Evolutionary conservation across 1,284 basidiomycete species (phyloP).

Genomic region (Tremellales sp.): DNA sequence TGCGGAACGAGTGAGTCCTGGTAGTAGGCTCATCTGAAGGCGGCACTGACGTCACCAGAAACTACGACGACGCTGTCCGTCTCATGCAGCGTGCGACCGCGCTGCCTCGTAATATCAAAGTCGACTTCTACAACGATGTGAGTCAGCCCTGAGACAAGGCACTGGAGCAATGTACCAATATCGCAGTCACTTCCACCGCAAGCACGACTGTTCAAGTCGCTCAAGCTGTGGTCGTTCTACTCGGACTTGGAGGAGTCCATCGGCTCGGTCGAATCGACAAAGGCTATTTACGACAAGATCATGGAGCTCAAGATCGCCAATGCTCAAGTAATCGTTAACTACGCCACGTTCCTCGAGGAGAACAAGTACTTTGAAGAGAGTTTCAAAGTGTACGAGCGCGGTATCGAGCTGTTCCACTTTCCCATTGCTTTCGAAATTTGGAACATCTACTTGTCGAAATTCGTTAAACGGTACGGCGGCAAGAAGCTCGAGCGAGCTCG

Average conservation of each 20-base stretch:
- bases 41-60: constrained; percentile 55
- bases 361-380: constrained; percentile 98
- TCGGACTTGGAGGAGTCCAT: constrained; percentile 96
- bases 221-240: constrained; percentile 99
- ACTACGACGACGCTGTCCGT: constrained; percentile 90
- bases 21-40: background rate
- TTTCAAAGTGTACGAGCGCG: constrained; percentile 98
- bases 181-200: constrained; percentile 76
- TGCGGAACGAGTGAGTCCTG: constrained; percentile 77
- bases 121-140: constrained; percentile 95
- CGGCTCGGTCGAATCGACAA: constrained; percentile 86
- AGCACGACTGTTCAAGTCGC: constrained; percentile 88
- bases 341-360: constrained; percentile 93
- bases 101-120: constrained; percentile 80
- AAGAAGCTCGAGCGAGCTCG: constrained; percentile 89
- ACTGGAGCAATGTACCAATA: background rate
- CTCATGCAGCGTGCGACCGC: constrained; percentile 95
- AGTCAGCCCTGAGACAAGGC: constrained; percentile 44
- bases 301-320: constrained; percentile 98
- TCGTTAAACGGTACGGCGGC: constrained; percentile 93
- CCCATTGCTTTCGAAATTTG: constrained; percentile 98
- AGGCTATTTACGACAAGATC: constrained; percentile 94
- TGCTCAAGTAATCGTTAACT: constrained; percentile 95
- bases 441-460: constrained; percentile 98
- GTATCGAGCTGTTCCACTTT: constrained; percentile 95